Evolutionary conservation across 306 rosid genomes (phyloP).

Genomic region (Rosa rugosa): DNA sequence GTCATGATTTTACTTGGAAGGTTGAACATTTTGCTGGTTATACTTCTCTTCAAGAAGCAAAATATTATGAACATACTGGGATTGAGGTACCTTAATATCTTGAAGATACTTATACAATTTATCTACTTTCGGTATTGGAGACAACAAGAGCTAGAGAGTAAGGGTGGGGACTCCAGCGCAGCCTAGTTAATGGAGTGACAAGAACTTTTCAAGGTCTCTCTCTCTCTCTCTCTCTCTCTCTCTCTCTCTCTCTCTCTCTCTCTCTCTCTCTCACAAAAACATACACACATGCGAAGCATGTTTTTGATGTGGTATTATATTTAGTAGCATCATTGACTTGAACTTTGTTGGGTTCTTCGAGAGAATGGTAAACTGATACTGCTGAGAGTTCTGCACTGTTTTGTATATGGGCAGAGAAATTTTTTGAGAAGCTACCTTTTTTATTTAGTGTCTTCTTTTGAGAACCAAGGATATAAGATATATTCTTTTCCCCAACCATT

Average conservation of each 20-base stretch:
- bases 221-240: constrained; percentile 14
- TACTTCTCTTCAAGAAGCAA: background rate
- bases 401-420: too few species aligned
- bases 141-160: constrained; percentile 1
- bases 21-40: background rate
- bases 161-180: constrained; percentile 20
- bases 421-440: too few species aligned
- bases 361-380: too few species aligned
- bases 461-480: too few species aligned
- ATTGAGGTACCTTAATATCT: constrained; percentile 30
- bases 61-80: background rate
- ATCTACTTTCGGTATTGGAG: constrained; percentile 41
- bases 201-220: constrained; percentile 32
- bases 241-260: background rate
- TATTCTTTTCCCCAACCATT: too few species aligned
- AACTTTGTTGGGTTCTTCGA: too few species aligned
- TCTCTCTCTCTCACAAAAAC: background rate
- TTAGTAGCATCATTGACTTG: too few species aligned
- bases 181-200: constrained; percentile 28
- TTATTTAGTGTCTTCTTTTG: too few species aligned
- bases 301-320: too few species aligned
- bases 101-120: constrained; percentile 69
- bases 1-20: background rate
- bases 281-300: background rate
- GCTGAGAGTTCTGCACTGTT: too few species aligned